Evolutionary conservation across 345 rosid species (phyloP), one percentile per base, ranked within the genome.

Genomic region (Erucastrum elatum): DNA sequence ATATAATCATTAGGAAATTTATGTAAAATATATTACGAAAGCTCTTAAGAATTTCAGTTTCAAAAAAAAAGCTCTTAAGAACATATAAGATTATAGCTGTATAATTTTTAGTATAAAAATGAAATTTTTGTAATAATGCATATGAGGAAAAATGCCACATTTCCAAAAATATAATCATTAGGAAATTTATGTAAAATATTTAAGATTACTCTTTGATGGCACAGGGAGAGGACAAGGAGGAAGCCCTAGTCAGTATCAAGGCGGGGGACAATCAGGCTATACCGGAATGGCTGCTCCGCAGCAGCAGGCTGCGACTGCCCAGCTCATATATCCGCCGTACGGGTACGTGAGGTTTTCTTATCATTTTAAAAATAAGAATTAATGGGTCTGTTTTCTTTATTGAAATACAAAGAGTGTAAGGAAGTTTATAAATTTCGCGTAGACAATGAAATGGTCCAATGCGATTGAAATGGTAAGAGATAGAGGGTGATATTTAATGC

Each of bases 161-260:
- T 75, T 75, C 12, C 30, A 31, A 31, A 49, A 8, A 61, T 68
- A 49, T 70, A 37, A 16, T 64, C 27, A 16, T 64, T 35, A 30
- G 26, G 34, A 13, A 39, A 10, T 35, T 34, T 70, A 41, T 12
- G 61, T 67, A 27, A 64, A 30, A 8, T 30, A 26, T 59, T 70
- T 44, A 53, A 16, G 41, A 55, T 71, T 27, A 63, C 60, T 39
- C 55, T 64, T 21, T 68, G 74, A 74, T 66, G 72, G 66, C 62
- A 60, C 70, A 91, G 98, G 94, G 70, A 76, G 92, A 87, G 84
- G 70, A 13, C 98, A 91, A 82, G 87, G 87, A 71, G 86, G 90
- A 73, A 83, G 72, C 80, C 87, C 85, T 64, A 66, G 64, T 46
- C 76, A 70, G 12, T 85, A 84, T 74, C 91, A 84, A 69, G 90